Base-by-base conservation (phyloP, 768 basidiomycete species). In the Lentinula boryana region DNA sequence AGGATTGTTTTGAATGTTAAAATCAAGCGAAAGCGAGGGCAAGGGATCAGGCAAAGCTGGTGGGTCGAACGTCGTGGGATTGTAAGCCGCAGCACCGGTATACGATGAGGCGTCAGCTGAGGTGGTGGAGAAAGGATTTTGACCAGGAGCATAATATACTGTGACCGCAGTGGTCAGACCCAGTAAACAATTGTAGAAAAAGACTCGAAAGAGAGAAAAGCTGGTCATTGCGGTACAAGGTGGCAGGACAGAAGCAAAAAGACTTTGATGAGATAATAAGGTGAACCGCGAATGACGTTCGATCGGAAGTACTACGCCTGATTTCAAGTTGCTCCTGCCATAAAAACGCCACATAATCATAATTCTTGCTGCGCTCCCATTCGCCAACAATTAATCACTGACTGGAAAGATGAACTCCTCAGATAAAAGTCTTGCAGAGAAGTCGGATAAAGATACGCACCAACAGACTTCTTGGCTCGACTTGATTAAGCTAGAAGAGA, bases 1-100 rank as follows among this genome's bases (percentile, higher is more conserved):
- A 8, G 73, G 73, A 10, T 68, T 69, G 63, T 69, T 68, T 33
- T 74, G 70, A 41, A 88, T 68, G 61, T 79, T 75, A 7, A 86
- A 68, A 27, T 64, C 64, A 66, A 87, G 84, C 33, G 76, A 69
- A 1, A 75, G 78, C 18, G 75, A 65, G 5, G 78, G 75, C 1
- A 72, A 58, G 1, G 80, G 76, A 52, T 70, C 73, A 0, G 87
- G 86, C 1, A 83, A 70, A 0, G 84, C 67, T 5, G 86, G 86
- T 1, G 85, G 71, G 33, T 64, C 69, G 5, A 89, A 75, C 8
- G 75, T 66, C 0, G 77, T 78, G 3, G 79, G 76, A 65, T 87
- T 79, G 65, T 85, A 87, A 0, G 82, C 83, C 5, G 84, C 80
- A 2, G 78, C 68, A 1, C 79, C 79, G 0, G 82, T 84, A 62